Conservation (phyloP, 1,284 basidiomycete species). For the Earliella scabrosa region DNA sequence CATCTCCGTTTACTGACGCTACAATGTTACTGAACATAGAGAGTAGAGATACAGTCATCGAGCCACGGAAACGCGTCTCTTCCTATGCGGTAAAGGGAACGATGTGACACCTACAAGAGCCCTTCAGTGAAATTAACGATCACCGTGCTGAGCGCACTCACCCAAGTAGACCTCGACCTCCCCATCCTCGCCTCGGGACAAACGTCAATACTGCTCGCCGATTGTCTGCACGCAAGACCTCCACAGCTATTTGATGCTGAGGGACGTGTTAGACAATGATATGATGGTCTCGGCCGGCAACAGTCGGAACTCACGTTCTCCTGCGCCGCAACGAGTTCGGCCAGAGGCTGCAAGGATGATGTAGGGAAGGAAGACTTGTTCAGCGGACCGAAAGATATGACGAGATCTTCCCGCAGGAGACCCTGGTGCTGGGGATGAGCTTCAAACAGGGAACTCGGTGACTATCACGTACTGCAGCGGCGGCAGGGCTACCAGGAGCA, state of each 20-base stretch:
- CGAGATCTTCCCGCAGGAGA: slow-evolving; percentile 69
- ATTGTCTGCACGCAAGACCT: slow-evolving; percentile 41
- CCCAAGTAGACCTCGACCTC: slow-evolving; percentile 85
- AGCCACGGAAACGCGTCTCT: background rate
- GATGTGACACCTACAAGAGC: slow-evolving; percentile 73
- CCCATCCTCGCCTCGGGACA: slow-evolving; percentile 66
- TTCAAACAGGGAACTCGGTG: slow-evolving; percentile 1
- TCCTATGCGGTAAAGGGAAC: slow-evolving; percentile 49
- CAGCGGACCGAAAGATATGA: slow-evolving; percentile 75
- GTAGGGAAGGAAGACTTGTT: slow-evolving; percentile 54
- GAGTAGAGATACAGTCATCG: background rate
- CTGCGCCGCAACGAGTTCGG: slow-evolving; percentile 67
- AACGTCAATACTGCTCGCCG: slow-evolving; percentile 47
- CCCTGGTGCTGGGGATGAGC: slow-evolving; percentile 50
- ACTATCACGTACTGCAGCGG: slow-evolving; percentile 66
- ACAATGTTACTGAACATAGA: background rate
- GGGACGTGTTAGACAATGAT: background rate
- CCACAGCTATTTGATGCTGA: slow-evolving; percentile 54
- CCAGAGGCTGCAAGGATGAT: slow-evolving; percentile 67
- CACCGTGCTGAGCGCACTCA: slow-evolving; percentile 39
- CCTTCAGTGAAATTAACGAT: background rate
- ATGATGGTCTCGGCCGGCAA: background rate
- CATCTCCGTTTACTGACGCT: too few species aligned
- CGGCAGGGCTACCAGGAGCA: slow-evolving; percentile 78
- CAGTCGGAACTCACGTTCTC: slow-evolving; percentile 66